Evolutionary conservation across 352 stramenopile genomes (phyloP).

Genomic region (Pythium dissotocum): DNA sequence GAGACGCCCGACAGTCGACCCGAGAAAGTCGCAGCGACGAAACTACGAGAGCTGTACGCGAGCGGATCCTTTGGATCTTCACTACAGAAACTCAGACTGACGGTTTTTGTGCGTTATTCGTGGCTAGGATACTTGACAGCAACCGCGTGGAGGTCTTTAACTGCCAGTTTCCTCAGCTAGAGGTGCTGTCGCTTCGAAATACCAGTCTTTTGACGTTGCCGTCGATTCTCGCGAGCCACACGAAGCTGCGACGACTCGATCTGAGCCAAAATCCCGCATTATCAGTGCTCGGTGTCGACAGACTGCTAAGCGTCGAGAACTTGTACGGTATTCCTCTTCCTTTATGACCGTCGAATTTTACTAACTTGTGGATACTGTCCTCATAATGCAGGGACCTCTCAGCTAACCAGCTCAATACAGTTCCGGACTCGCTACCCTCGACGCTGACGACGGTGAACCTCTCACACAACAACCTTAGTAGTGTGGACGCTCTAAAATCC

Average conservation of each 20-base stretch:
- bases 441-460: constrained; percentile 10
- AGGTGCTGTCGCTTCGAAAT: constrained; percentile 18
- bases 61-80: too few relatives aligned
- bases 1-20: constrained; percentile 7
- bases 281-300: constrained; percentile 13
- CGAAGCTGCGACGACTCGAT: constrained; percentile 21
- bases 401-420: neutral
- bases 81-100: neutral
- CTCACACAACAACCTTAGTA: constrained; percentile 8
- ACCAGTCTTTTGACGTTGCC: constrained; percentile 28
- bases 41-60: constrained; percentile 22
- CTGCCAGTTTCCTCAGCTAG: constrained; percentile 21
- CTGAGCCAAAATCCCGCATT: constrained; percentile 29
- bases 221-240: constrained; percentile 17
- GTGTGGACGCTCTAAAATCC: neutral
- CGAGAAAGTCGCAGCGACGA: neutral
- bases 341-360: neutral
- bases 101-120: neutral
- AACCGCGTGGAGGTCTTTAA: constrained; percentile 21
- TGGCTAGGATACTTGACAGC: constrained; percentile 20
- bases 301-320: neutral
- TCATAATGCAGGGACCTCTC: neutral
- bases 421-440: neutral
- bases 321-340: neutral
- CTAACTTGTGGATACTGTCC: too few relatives aligned